Conservation (phyloP, 1,284 basidiomycete genomes). For the Naganishia albida region DNA sequence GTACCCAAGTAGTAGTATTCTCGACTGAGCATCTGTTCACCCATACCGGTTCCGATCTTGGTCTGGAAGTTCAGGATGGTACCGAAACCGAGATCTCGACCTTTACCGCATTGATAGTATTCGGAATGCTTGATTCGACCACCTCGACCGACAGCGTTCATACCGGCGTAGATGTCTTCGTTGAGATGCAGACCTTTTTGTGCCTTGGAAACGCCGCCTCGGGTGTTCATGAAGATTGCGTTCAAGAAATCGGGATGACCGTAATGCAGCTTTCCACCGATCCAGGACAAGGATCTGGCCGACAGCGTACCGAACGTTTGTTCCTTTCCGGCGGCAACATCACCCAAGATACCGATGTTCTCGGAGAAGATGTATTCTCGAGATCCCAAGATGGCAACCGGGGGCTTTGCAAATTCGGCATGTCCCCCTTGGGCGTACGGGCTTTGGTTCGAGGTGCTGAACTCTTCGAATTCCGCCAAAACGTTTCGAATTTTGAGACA, state of each 20-base stretch:
- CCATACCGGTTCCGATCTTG: constrained; percentile 99
- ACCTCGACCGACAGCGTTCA: constrained; percentile 96
- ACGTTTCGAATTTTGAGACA: constrained; percentile 98
- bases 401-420: constrained; percentile 81
- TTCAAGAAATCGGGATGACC: constrained; percentile 99
- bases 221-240: constrained; percentile 96
- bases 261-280: constrained; percentile 98
- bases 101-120: constrained; percentile 97
- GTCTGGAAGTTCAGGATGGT: constrained; percentile 99
- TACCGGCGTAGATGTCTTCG: constrained; percentile 99
- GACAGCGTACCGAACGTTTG: constrained; percentile 98
- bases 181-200: constrained; percentile 98
- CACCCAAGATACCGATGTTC: constrained; percentile 98
- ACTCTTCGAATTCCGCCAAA: constrained; percentile 98
- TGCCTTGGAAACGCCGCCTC: constrained; percentile 97
- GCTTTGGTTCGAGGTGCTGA: constrained; percentile 73
- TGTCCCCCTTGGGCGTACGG: constrained; percentile 88
- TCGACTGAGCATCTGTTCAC: constrained; percentile 97
- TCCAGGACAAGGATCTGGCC: constrained; percentile 91
- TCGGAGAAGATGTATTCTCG: constrained; percentile 99
- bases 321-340: constrained; percentile 98
- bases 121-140: constrained; percentile 99
- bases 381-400: constrained; percentile 96
- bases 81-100: constrained; percentile 97
- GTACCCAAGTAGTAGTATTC: constrained; percentile 99